Evolutionary conservation across 2,329 filamentous ascomycete species (phyloP), one percentile per base, ranked within the genome.

Genomic region (Lecanosticta acicola): DNA sequence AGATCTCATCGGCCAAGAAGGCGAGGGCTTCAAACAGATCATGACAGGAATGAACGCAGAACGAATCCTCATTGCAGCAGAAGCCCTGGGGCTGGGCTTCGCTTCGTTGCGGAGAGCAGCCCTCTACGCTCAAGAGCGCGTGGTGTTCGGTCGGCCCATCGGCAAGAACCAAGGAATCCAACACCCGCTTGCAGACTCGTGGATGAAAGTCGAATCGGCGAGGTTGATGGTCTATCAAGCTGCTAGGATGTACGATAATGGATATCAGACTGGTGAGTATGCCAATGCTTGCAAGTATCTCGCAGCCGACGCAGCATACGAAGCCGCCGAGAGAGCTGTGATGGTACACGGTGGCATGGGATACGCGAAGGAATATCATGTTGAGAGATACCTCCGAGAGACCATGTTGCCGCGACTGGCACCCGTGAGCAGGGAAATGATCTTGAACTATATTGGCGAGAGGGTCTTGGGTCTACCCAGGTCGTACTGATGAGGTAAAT

Each of bases 21-120:
- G 68, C 16, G 63, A 70, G 5, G 71, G 71, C 1, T 73, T 73
- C 55, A 71, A 70, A 49, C 66, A 71, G 57, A 71, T 89, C 37
- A 75, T 89, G 18, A 83, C 87, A 57, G 84, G 85, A 2, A 87
- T 89, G 83, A 89, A 89, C 53, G 84, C 85, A 0, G 85, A 89
- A 63, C 74, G 85, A 2, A 87, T 84, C 59, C 74, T 89, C 0
- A 69, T 89, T 79, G 8, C 67, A 82, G 20, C 70, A 72, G 45
- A 79, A 72, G 71, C 71, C 2, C 54, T 74, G 1, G 71, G 71
- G 0, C 60, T 73, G 0, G 71, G 71, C 0, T 73, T 66, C 50
- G 70, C 68, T 0, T 70, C 71, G 1, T 53, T 74, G 2, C 57
- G 69, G 3, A 61, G 63, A 52, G 84, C 85, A 0, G 73, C 80